These are phyloP conservation scores for Phytophthora quininea DNA, from an alignment of 352 stramenopile genomes.

Conservation along the genomic window DNA sequence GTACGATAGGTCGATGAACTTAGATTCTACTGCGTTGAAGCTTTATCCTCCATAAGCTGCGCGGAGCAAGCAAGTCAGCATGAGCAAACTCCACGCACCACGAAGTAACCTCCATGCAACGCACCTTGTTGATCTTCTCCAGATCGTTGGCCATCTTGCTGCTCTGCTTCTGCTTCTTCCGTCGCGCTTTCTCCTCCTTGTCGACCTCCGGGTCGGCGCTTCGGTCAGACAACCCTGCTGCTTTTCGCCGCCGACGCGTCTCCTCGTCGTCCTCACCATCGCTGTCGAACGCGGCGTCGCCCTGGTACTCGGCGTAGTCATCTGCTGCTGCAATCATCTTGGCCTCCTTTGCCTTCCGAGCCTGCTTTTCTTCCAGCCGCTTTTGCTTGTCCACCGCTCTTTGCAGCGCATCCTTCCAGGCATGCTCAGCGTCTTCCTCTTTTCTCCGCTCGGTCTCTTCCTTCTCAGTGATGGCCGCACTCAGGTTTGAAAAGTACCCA, in stretches of 20 bases:
- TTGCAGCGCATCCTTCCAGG: slow-evolving; percentile 64
- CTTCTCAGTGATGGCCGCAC: slow-evolving; percentile 65
- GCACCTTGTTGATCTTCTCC: slow-evolving; percentile 78
- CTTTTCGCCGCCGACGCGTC: slow-evolving; percentile 36
- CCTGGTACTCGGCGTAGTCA: slow-evolving; percentile 72
- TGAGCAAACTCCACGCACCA: background rate
- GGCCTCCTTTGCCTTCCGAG: slow-evolving; percentile 41
- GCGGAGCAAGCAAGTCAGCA: too few relatives aligned
- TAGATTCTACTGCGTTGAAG: background rate
- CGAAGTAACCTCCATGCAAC: slow-evolving; percentile 6
- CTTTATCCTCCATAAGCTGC: slow-evolving; percentile 44
- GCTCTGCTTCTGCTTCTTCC: slow-evolving; percentile 70
- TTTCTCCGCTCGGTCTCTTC: slow-evolving; percentile 46
- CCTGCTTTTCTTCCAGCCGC: slow-evolving; percentile 45
- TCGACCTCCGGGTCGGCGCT: slow-evolving; percentile 27
- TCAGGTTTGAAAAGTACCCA: slow-evolving; percentile 76
- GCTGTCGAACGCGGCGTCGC: slow-evolving; percentile 49
- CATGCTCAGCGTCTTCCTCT: slow-evolving; percentile 49
- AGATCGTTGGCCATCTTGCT: slow-evolving; percentile 75
- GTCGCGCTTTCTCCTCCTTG: slow-evolving; percentile 39
- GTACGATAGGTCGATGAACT: background rate
- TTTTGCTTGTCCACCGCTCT: slow-evolving; percentile 61
- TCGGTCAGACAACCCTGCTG: slow-evolving; percentile 28
- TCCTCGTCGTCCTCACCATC: slow-evolving; percentile 66
- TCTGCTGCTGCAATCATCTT: slow-evolving; percentile 46